A percentile compares a stretch with the other conserved stretches of the same genome.
Evolutionary conservation across 2,329 filamentous ascomycete species (phyloP).

Genomic region (Pyrenophora tritici-repentis): DNA sequence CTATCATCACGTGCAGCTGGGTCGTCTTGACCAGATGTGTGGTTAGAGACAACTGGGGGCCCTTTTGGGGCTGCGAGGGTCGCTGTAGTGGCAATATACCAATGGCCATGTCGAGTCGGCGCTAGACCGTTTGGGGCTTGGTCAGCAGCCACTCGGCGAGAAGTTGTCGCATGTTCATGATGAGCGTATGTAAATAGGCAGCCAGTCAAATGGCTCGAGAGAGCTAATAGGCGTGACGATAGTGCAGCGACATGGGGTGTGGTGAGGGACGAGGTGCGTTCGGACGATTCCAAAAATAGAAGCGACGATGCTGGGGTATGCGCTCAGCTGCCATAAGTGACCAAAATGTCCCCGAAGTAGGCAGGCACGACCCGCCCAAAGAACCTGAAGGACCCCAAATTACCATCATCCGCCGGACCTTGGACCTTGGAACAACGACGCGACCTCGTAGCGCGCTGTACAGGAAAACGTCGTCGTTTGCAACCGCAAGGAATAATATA

Average conservation of each 20-base stretch:
- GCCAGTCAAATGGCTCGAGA: conserved; percentile 8
- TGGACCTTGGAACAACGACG: conserved; percentile 17
- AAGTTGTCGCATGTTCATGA: conserved; percentile 6
- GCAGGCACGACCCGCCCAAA: conserved; percentile 24
- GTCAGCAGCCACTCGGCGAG: neutral
- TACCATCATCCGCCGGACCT: conserved; percentile 23
- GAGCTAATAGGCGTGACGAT: conserved; percentile 9
- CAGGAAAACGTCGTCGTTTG: conserved; percentile 2
- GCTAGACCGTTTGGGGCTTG: neutral
- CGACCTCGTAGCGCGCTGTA: conserved; percentile 16
- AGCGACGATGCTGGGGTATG: conserved; percentile 12
- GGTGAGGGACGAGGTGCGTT: conserved; percentile 9
- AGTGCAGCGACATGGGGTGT: conserved; percentile 21
- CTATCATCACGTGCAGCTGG: too few relatives aligned
- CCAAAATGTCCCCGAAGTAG: conserved; percentile 34
- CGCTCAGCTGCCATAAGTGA: conserved; percentile 25
- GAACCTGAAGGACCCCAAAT: conserved; percentile 34
- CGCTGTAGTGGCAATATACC: too few relatives aligned
- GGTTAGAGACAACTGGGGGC: too few relatives aligned
- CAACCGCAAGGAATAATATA: neutral
- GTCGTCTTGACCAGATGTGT: too few relatives aligned
- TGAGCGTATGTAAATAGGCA: conserved; percentile 4
- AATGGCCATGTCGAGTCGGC: too few relatives aligned
- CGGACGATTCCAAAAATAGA: conserved; percentile 24
- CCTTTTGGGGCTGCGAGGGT: too few relatives aligned